Evolutionary conservation across 208 protist genomes (phyloP).

Genomic region (Leishmania martiniquensis): DNA sequence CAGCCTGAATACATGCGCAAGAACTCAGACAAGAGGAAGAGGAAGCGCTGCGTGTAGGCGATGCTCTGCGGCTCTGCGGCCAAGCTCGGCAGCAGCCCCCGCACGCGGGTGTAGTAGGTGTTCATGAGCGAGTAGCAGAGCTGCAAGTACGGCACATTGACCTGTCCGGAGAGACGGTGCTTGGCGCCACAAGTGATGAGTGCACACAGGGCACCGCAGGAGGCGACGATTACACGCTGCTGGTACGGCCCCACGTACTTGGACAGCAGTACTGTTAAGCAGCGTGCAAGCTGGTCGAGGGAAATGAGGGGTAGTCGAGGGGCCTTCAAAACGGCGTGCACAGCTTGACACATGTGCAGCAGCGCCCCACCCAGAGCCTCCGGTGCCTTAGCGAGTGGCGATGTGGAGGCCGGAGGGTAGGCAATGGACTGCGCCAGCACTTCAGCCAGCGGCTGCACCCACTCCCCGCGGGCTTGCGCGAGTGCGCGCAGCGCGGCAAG

Average conservation of each 20-base stretch:
- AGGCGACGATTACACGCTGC: conserved; percentile 75
- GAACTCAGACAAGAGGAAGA: conserved; percentile 90
- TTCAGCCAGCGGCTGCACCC: conserved; percentile 69
- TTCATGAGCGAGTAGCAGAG: conserved; percentile 90
- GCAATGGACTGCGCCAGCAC: conserved; percentile 51
- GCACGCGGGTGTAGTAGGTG: conserved; percentile 75
- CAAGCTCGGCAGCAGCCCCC: conserved; percentile 50
- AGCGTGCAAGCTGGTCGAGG: conserved; percentile 51
- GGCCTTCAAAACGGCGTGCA: conserved; percentile 48
- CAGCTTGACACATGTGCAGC: conserved; percentile 56
- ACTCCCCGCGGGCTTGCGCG: conserved; percentile 46
- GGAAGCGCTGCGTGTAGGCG: conserved; percentile 81
- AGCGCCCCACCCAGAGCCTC: conserved; percentile 44
- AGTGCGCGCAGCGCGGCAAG: conserved; percentile 64
- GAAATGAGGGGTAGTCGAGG: conserved; percentile 57
- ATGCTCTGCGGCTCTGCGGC: conserved; percentile 48
- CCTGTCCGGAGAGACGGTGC: conserved; percentile 38
- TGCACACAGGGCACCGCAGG: conserved; percentile 61
- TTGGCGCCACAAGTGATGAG: conserved; percentile 75
- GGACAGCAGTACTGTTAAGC: conserved; percentile 66
- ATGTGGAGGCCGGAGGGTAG: conserved; percentile 28
- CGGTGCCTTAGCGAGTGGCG: conserved; percentile 20
- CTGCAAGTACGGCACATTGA: conserved; percentile 69
- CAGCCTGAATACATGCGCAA: conserved; percentile 84
- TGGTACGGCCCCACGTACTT: conserved; percentile 86